Evolutionary conservation across 2,329 filamentous ascomycete genomes (phyloP).

Genomic region (Pyricularia pennisetigena): DNA sequence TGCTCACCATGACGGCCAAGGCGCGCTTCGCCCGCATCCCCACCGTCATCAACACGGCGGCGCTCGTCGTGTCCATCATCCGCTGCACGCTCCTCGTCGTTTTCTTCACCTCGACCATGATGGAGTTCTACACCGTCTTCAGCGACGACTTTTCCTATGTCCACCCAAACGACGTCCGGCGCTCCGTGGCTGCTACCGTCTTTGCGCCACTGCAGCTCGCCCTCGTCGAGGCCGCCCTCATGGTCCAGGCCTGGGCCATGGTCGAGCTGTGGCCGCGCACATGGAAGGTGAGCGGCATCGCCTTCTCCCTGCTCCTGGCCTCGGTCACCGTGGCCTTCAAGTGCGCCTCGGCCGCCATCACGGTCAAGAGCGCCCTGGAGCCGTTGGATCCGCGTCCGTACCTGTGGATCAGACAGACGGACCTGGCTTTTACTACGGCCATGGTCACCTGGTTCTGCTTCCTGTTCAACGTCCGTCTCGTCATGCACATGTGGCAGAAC

Average conservation of each 20-base stretch:
- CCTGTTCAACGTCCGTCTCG: constrained; percentile 42
- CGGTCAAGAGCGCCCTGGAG: constrained; percentile 21
- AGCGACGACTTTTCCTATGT: constrained; percentile 43
- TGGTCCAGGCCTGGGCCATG: constrained; percentile 43
- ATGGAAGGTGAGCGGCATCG: constrained; percentile 19
- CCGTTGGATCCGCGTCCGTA: constrained; percentile 5
- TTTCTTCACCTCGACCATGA: constrained; percentile 51
- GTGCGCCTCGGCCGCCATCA: constrained; percentile 24
- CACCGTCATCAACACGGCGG: constrained; percentile 54
- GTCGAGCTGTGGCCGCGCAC: constrained; percentile 33
- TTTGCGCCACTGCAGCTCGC: constrained; percentile 33
- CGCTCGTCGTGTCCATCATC: constrained; percentile 49
- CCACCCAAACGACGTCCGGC: constrained; percentile 22
- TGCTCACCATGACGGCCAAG: constrained; percentile 56
- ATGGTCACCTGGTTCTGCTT: constrained; percentile 40
- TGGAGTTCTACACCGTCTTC: constrained; percentile 51
- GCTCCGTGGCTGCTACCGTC: constrained; percentile 28
- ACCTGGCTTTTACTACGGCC: constrained; percentile 19
- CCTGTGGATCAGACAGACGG: constrained; percentile 28
- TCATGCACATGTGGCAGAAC: constrained; percentile 35
- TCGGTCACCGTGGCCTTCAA: constrained; percentile 16
- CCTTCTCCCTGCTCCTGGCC: constrained; percentile 20
- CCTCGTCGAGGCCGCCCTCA: constrained; percentile 34
- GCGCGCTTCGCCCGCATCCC: constrained; percentile 55
- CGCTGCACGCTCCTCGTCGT: constrained; percentile 47